Percentiles rank a stretch among this genome's conserved stretches.
Evolutionary conservation across 495 filamentous ascomycete species (phyloP).

Genomic region (Talaromyces stipitatus): DNA sequence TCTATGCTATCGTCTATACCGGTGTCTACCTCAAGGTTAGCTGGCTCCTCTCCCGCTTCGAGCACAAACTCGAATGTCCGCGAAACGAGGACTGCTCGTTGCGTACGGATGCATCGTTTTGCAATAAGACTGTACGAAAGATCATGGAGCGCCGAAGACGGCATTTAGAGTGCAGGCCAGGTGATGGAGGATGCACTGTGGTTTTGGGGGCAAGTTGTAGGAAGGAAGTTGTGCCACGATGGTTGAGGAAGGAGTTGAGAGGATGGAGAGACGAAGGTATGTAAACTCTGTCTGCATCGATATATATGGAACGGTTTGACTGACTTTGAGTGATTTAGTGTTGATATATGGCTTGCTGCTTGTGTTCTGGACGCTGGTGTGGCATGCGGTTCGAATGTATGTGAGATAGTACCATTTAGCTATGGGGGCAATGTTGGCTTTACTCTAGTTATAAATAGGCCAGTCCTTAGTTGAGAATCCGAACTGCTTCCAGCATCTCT

Average conservation of each 20-base stretch:
- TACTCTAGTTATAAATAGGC: not conserved
- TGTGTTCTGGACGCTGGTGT: not conserved
- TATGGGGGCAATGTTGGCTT: not conserved
- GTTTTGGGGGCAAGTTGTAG: conserved; percentile 30
- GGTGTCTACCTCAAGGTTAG: conserved; percentile 57
- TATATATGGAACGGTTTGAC: not conserved
- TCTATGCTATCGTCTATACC: conserved; percentile 57
- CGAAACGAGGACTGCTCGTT: conserved; percentile 40
- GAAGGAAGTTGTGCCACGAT: conserved; percentile 21
- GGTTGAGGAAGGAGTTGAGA: conserved; percentile 22
- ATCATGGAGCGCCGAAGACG: conserved; percentile 37
- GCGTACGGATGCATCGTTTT: conserved; percentile 36
- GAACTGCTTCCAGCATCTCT: not conserved
- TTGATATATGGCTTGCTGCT: not conserved
- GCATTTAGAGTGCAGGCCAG: conserved; percentile 31
- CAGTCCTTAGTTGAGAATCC: not conserved
- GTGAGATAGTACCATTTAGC: not conserved
- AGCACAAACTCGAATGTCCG: conserved; percentile 36
- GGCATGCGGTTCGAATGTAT: not conserved
- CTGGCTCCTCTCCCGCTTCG: conserved; percentile 56
- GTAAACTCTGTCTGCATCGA: not conserved
- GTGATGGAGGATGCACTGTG: conserved; percentile 25
- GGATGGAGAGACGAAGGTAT: not conserved
- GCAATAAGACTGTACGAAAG: conserved; percentile 28
- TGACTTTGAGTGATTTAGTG: not conserved